Base-by-base conservation (phyloP, 768 basidiomycete species). In the Suillus weaverae region DNA sequence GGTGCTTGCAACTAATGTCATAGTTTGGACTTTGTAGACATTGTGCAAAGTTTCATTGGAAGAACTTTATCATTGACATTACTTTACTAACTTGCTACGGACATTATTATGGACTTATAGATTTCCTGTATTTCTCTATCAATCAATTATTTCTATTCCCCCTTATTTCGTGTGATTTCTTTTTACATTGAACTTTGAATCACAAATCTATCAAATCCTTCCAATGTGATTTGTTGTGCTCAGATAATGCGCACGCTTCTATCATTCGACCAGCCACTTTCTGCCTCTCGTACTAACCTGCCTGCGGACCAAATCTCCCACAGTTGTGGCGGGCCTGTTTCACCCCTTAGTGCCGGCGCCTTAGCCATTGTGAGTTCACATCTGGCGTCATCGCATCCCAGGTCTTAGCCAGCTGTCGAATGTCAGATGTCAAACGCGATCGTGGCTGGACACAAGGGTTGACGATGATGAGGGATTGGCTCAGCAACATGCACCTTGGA, bases 351-450 rank as follows among this genome's bases (percentile, higher is more conserved):
- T 18, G 46, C 5, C 48, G 16, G 14, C 3, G 26, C 4, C 26
- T 30, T 16, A 16, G 14, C 3, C 11, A 2, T 2, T 20, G 2
- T 33, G 62, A 71, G 2, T 76, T 48, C 44, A 80, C 83, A 76
- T 85, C 79, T 1, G 76, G 62, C 83, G 79, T 85, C 86, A 86
- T 87, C 0, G 77, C 75, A 66, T 86, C 78, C 88, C 88, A 89
- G 1, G 81, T 79, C 69, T 76, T 81, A 10, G 77, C 83, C 43
- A 81, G 80, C 71, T 82, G 80, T 33, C 76, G 76, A 69, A 89
- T 84, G 79, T 82, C 84, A 88, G 39, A 82, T 73, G 67, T 86
- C 85, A 70, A 86, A 89, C 3, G 75, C 72, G 66, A 86, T 86
- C 11, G 81, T 83, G 7, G 76, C 73, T 10, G 85, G 83, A 69